These are phyloP conservation scores for Capsella bursapastoris DNA, from an alignment of 345 rosid genomes.

Conservation along the genomic window DNA sequence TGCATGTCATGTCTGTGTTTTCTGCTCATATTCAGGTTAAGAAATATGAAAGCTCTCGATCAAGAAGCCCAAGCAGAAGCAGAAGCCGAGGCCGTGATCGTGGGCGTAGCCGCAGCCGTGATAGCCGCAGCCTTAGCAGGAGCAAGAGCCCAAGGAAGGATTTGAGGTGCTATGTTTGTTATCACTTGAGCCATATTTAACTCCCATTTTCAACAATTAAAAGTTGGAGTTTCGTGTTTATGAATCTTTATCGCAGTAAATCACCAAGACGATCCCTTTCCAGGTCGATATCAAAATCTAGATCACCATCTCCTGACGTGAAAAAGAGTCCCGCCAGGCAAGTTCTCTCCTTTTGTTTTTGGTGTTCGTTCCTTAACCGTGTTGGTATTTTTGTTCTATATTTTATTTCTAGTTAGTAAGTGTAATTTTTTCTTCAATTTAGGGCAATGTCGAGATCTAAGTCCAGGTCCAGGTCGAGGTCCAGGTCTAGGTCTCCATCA, in stretches of 20 bases:
- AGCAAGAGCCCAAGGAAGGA: slow-evolving; percentile 69
- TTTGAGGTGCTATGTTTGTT: slow-evolving; percentile 49
- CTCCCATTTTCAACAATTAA: not conserved
- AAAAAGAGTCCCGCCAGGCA: slow-evolving; percentile 59
- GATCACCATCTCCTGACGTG: slow-evolving; percentile 69
- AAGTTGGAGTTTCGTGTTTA: not conserved
- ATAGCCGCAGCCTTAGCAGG: slow-evolving; percentile 53
- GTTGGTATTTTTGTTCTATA: not conserved
- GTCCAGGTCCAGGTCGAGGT: slow-evolving; percentile 43
- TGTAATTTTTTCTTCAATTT: not conserved
- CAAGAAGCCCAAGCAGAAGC: slow-evolving; percentile 73
- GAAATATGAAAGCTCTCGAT: slow-evolving; percentile 63
- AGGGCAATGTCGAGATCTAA: slow-evolving; percentile 42
- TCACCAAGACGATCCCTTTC: slow-evolving; percentile 60
- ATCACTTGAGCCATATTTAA: not conserved
- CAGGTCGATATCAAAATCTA: slow-evolving; percentile 70
- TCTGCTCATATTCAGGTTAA: slow-evolving; percentile 59
- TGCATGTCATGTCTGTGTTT: not conserved
- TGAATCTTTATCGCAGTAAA: slow-evolving; percentile 50
- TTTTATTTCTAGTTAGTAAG: not conserved
- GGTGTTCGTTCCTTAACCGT: not conserved
- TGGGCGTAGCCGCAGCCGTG: slow-evolving; percentile 45
- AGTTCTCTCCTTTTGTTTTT: not conserved
- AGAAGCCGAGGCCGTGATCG: slow-evolving; percentile 54
- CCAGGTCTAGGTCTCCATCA: slow-evolving; percentile 55